Percentiles rank a stretch among this genome's conserved stretches.
Conservation (phyloP, 805 yeast genomes). For the Teunomyces kruisii region DNA sequence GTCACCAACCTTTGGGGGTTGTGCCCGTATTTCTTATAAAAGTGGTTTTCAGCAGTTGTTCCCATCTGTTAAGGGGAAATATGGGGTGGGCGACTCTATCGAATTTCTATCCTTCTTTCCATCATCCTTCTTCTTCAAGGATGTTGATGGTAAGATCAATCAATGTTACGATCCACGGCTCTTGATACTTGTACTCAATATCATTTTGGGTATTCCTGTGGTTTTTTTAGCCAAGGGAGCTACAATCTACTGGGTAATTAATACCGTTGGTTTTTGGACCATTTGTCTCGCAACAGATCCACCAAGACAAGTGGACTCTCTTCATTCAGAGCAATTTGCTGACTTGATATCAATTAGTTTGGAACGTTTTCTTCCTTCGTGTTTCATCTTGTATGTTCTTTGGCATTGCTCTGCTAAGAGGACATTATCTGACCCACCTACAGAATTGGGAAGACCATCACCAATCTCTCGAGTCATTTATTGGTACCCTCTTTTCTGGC, state of each 20-base stretch:
- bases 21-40: slow-evolving; percentile 58
- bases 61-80: slow-evolving; percentile 46
- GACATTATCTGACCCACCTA: slow-evolving; percentile 37
- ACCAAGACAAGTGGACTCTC: slow-evolving; percentile 60
- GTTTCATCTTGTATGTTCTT: slow-evolving; percentile 67
- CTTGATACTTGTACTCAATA: slow-evolving; percentile 54
- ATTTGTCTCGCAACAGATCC: slow-evolving; percentile 76
- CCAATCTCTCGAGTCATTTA: slow-evolving; percentile 45
- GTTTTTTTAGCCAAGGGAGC: slow-evolving; percentile 50
- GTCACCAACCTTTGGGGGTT: slow-evolving; percentile 76
- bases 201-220: slow-evolving; percentile 62
- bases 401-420: slow-evolving; percentile 58
- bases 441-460: slow-evolving; percentile 21
- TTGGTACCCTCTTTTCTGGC: slow-evolving; percentile 84
- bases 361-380: slow-evolving; percentile 71
- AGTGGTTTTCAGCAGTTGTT: slow-evolving; percentile 53
- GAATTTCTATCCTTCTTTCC: slow-evolving; percentile 74
- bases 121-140: slow-evolving; percentile 61
- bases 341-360: slow-evolving; percentile 68
- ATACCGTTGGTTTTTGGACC: slow-evolving; percentile 80
- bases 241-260: slow-evolving; percentile 54
- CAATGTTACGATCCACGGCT: slow-evolving; percentile 74
- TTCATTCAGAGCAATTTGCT: slow-evolving; percentile 53
- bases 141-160: slow-evolving; percentile 22
- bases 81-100: slow-evolving; percentile 55